These are phyloP conservation scores for Auricularia sp. DNA, from an alignment of 768 basidiomycete species.

Conservation along the genomic window DNA sequence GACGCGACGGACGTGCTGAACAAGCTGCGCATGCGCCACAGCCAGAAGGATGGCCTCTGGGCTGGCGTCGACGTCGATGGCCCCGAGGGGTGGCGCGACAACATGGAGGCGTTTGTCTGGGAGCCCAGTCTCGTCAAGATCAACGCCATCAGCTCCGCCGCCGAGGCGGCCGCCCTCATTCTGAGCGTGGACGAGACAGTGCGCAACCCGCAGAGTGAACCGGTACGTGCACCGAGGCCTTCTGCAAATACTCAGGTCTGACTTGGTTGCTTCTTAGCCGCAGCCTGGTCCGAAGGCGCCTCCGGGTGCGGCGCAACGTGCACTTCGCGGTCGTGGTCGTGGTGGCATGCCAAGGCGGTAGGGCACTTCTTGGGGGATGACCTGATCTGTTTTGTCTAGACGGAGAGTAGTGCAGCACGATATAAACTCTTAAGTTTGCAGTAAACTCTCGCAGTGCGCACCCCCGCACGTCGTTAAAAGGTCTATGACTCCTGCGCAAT, in stretches of 20 bases:
- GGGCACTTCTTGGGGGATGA: constrained; percentile 2
- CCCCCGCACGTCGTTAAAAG: too few species aligned
- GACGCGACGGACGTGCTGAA: constrained; percentile 97
- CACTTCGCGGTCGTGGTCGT: constrained; percentile 76
- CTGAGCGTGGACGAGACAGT: constrained; percentile 97
- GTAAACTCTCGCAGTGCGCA: too few species aligned
- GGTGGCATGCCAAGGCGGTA: constrained; percentile 62
- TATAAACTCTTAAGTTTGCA: not conserved
- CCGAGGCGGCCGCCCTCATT: constrained; percentile 93
- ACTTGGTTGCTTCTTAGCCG: constrained; percentile 33
- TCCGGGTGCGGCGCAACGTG: constrained; percentile 82
- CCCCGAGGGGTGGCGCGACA: constrained; percentile 79
- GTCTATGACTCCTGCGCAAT: too few species aligned
- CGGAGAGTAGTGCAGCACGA: not conserved
- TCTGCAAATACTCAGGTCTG: constrained; percentile 11
- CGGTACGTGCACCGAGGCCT: constrained; percentile 38
- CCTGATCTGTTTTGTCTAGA: not conserved
- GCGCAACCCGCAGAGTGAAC: constrained; percentile 87
- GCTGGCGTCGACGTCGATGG: constrained; percentile 93
- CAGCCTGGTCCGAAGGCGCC: constrained; percentile 82
- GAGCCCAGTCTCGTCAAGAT: constrained; percentile 92
- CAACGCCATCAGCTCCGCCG: constrained; percentile 90
- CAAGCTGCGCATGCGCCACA: constrained; percentile 94
- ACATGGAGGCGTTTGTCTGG: constrained; percentile 98
- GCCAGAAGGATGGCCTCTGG: constrained; percentile 71